Percentiles rank a stretch among this genome's conserved stretches.
phyloP scores from a whole-genome alignment of 495 filamentous ascomycete genomes.

The Xanthoparmelia taractica region DNA sequence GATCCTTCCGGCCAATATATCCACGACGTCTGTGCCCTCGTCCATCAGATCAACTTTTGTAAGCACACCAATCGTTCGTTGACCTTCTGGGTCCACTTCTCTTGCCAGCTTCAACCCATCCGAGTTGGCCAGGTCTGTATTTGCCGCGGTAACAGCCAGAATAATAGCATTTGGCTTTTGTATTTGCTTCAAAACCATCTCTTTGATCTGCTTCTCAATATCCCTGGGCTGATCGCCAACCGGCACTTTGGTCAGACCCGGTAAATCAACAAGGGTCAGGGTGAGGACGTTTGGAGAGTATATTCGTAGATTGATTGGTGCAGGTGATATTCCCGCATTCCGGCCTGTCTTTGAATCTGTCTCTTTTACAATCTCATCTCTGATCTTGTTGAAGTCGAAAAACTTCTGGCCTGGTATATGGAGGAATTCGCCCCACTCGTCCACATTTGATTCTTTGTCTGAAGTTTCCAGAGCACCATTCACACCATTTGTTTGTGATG shows the following conservation, averaged over 20 bases:
- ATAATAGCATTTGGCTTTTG: constrained; percentile 98
- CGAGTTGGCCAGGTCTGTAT: constrained; percentile 96
- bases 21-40: constrained; percentile 96
- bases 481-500: constrained; percentile 64
- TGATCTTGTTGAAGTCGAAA: constrained; percentile 98
- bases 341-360: constrained; percentile 93
- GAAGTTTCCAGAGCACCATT: constrained; percentile 60
- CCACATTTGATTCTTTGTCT: constrained; percentile 79
- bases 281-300: constrained; percentile 98
- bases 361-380: constrained; percentile 95
- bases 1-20: constrained; percentile 96
- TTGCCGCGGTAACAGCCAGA: constrained; percentile 90
- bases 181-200: constrained; percentile 99
- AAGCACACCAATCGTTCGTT: constrained; percentile 96
- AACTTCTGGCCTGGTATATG: constrained; percentile 98
- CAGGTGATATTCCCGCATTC: constrained; percentile 93
- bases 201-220: constrained; percentile 93
- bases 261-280: constrained; percentile 93
- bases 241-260: constrained; percentile 94
- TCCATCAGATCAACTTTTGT: constrained; percentile 99
- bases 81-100: constrained; percentile 96
- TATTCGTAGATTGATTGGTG: constrained; percentile 93
- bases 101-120: constrained; percentile 94
- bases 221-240: constrained; percentile 98
- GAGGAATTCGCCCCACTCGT: constrained; percentile 98